Base-by-base conservation (phyloP, 441 rosid genomes). In the Erysimum pusillum region DNA sequence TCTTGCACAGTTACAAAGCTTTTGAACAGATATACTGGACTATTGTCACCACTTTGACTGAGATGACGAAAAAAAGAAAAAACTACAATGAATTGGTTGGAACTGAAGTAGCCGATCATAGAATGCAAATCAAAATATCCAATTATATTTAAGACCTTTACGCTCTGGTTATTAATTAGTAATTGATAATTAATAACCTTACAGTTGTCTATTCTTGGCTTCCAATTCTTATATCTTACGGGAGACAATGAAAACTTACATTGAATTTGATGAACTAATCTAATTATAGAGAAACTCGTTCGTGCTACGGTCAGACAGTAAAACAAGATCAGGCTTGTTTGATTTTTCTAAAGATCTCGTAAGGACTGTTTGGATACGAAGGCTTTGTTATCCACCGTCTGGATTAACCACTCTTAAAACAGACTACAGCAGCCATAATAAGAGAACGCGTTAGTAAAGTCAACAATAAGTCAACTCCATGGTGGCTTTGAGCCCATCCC, bases 381-480 rank as follows among this genome's bases (percentile, higher is more conserved):
- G 48, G 34, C 38, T 18, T 9, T 0, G 25, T 2, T 36, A 54
- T 31, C 78, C 78, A 73, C 81, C 81, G 78, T 45, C 81, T 57
- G 31, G 52, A 67, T 62, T 18, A n/a, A n/a, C n/a, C n/a, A n/a
- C n/a, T n/a, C 42, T 28, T 13, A 2, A 36, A 18, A 13, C 42
- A 49, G 14, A 6, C 31, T 15, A 49, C 9, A 7, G 93, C 90
- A 3, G 53, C 83, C 87, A 82, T 87, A 89, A 12, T 75, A 81
- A 83, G 89, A 34, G 9, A 69, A 62, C 86, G 90, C 89, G 91
- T 85, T 84, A 82, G 0, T 5, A 65, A 65, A 90, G 93, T 90
- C 96, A 82, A 86, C 81, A 85, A 81, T 80, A 57, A 57, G 82
- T 81, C 82, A 46, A 54, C 73, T 65, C 4, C 32, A 1, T 48